A percentile compares a stretch with the other conserved stretches of the same genome.
phyloP scores from a whole-genome alignment of 768 basidiomycete genomes.

The Russula olivacea region DNA sequence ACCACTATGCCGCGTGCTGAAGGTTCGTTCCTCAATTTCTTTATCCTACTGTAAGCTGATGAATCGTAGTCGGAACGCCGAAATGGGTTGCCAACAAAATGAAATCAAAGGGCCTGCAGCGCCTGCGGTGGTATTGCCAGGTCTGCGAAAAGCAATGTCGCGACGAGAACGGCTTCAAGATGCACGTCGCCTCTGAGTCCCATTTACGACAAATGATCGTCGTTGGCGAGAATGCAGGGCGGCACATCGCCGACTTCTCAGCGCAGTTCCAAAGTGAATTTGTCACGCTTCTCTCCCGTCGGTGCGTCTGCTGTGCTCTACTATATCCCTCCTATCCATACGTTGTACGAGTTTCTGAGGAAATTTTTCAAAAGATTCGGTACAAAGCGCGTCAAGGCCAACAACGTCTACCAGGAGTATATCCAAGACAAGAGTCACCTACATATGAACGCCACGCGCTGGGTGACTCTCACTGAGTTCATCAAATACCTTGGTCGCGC shows the following conservation, averaged over 20 bases:
- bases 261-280: slow-evolving; percentile 86
- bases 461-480: slow-evolving; percentile 98
- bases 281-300: slow-evolving; percentile 79
- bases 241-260: slow-evolving; percentile 88
- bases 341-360: slow-evolving; percentile 9
- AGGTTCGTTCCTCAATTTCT: not conserved
- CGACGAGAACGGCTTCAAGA: slow-evolving; percentile 99
- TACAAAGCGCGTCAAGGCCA: slow-evolving; percentile 91
- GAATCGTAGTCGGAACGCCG: slow-evolving; percentile 66
- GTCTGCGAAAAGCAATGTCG: slow-evolving; percentile 98
- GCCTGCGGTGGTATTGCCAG: slow-evolving; percentile 97
- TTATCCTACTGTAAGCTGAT: not conserved
- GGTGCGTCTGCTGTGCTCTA: slow-evolving; percentile 45
- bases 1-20: slow-evolving; percentile 25
- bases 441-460: slow-evolving; percentile 98
- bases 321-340: not conserved
- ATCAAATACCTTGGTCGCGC: slow-evolving; percentile 79
- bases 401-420: slow-evolving; percentile 96
- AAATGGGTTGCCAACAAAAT: slow-evolving; percentile 92
- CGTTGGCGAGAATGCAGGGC: slow-evolving; percentile 79
- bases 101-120: slow-evolving; percentile 95
- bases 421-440: slow-evolving; percentile 90
- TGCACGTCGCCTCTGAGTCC: slow-evolving; percentile 79
- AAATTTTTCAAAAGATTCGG: slow-evolving; percentile 52
- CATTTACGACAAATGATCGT: slow-evolving; percentile 97